Conservation (phyloP, 768 basidiomycete species). For the Hemileccinum rubropunctum region DNA sequence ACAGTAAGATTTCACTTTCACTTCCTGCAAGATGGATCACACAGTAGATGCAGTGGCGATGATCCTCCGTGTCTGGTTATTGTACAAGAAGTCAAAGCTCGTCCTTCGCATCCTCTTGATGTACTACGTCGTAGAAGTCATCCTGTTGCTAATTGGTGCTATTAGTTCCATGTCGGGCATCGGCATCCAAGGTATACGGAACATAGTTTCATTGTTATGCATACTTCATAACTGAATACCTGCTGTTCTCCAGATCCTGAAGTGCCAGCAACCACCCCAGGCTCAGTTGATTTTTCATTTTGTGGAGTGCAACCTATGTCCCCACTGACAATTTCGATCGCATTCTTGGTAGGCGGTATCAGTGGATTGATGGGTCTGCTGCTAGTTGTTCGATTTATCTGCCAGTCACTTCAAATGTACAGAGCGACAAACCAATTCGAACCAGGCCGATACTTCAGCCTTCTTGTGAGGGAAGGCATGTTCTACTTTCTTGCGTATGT, state of each 20-base stretch:
- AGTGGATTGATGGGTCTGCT: not conserved
- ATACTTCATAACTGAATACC: no score
- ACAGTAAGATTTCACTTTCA: not conserved
- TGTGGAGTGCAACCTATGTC: no score
- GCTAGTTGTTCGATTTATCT: not conserved
- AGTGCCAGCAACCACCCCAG: no score
- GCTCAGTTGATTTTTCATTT: no score
- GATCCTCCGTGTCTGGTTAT: not conserved
- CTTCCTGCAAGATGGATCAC: not conserved
- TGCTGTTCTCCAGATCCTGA: no score
- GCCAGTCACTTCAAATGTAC: not conserved
- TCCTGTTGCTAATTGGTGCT: not conserved
- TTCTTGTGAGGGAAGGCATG: not conserved
- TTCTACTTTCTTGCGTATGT: not conserved
- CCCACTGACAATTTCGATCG: not conserved
- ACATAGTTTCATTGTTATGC: no score
- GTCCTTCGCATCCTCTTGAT: rapidly evolving
- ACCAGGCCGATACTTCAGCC: not conserved
- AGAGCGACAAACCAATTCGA: not conserved
- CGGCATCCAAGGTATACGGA: no score
- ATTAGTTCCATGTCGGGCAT: no score
- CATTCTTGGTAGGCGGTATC: not conserved
- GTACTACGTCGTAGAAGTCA: not conserved
- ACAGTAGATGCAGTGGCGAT: not conserved
- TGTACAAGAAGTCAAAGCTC: no score